Conservation (phyloP, 257 asterid genomes). For the Salvia rosmarinus region DNA sequence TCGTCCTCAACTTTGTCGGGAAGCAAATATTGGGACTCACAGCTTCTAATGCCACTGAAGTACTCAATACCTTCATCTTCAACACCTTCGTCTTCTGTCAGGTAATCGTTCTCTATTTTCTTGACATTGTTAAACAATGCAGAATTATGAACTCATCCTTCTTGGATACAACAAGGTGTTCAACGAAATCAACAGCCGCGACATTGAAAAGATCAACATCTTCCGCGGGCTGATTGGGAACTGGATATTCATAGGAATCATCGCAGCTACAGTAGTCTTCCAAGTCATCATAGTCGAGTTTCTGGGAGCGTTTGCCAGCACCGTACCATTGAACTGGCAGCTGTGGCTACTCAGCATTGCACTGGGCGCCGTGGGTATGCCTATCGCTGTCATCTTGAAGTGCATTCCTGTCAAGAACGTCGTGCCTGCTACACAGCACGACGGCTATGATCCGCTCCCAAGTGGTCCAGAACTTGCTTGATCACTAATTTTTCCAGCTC, state of each 20-base stretch:
- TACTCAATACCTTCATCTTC: conserved; percentile 89
- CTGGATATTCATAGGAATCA: conserved; percentile 72
- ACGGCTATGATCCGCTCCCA: conserved; percentile 68
- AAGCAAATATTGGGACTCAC: conserved; percentile 60
- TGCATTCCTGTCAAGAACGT: conserved; percentile 64
- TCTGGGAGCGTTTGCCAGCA: conserved; percentile 91
- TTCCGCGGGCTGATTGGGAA: conserved; percentile 68
- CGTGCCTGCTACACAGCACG: conserved; percentile 51
- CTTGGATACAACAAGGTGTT: conserved; percentile 61
- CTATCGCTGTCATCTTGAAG: conserved; percentile 72
- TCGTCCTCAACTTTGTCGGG: conserved; percentile 75
- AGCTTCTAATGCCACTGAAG: conserved; percentile 65
- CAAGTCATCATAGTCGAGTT: conserved; percentile 91
- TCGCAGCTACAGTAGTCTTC: conserved; percentile 63
- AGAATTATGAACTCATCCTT: neutral
- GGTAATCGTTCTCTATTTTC: conserved; percentile 46
- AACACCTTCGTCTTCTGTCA: conserved; percentile 97
- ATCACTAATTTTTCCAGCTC: neutral
- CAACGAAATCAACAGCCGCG: conserved; percentile 98
- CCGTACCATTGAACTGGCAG: conserved; percentile 79
- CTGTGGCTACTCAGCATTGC: conserved; percentile 71
- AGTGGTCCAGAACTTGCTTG: conserved; percentile 57
- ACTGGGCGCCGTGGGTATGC: conserved; percentile 71
- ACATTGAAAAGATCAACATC: conserved; percentile 85
- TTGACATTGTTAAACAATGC: neutral